phyloP scores from a whole-genome alignment of 352 stramenopile genomes.

The Pythium insidiosum region DNA sequence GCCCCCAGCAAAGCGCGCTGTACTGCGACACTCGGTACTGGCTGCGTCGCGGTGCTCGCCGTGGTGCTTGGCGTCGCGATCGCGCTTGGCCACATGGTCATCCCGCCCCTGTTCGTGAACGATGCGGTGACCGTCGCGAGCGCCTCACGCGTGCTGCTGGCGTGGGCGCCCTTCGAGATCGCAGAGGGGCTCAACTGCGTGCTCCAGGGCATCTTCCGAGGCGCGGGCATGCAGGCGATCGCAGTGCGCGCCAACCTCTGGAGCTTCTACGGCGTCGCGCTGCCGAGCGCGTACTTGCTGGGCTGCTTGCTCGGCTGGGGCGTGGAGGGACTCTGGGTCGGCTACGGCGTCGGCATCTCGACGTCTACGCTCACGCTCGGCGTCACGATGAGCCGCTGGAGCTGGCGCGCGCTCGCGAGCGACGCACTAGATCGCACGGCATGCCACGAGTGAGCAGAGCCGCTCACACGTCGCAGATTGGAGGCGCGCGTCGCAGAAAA shows the following conservation, averaged over 20 bases:
- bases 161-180: slow-evolving; percentile 56
- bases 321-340: slow-evolving; percentile 72
- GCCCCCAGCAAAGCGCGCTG: slow-evolving; percentile 39
- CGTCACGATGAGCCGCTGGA: slow-evolving; percentile 20
- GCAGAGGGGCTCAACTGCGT: slow-evolving; percentile 65
- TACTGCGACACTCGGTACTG: slow-evolving; percentile 30
- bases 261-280: slow-evolving; percentile 67
- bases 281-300: slow-evolving; percentile 53
- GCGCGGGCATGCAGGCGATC: slow-evolving; percentile 51
- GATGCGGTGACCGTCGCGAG: slow-evolving; percentile 24
- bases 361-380: slow-evolving; percentile 19
- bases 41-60: slow-evolving; percentile 20
- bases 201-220: slow-evolving; percentile 66
- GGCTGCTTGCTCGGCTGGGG: slow-evolving; percentile 32
- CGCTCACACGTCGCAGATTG: not conserved
- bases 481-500: not conserved
- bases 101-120: slow-evolving; percentile 36
- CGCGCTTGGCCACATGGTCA: slow-evolving; percentile 24
- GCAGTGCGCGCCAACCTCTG: slow-evolving; percentile 55
- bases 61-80: slow-evolving; percentile 26
- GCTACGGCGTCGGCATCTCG: slow-evolving; percentile 50
- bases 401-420: slow-evolving; percentile 25
- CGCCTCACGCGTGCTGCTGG: slow-evolving; percentile 36
- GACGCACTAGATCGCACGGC: slow-evolving; percentile 22
- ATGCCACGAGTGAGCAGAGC: not conserved